A percentile compares a stretch with the other conserved stretches of the same genome.
Conservation (phyloP, 164 flowering plant species). For the Taxillus chinensis region DNA sequence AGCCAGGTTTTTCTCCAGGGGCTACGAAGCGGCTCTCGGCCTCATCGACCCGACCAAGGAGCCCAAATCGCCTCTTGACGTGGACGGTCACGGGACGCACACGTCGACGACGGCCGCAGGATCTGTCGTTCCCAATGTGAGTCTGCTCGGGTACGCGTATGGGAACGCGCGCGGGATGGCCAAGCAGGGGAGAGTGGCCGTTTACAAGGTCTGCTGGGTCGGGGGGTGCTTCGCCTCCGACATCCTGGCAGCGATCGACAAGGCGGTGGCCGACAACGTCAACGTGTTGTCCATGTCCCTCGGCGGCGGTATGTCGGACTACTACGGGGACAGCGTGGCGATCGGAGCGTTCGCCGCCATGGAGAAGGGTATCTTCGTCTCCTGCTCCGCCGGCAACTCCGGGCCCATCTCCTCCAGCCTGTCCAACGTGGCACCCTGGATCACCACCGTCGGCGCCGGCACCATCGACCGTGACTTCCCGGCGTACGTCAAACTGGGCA, state of each 20-base stretch:
- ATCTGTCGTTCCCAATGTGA: conserved; percentile 34
- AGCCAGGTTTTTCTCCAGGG: conserved; percentile 42
- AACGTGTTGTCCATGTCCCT: conserved; percentile 48
- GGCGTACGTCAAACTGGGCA: conserved; percentile 41
- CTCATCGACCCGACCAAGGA: conserved; percentile 38
- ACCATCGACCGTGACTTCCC: conserved; percentile 64
- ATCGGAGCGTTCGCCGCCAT: conserved; percentile 55
- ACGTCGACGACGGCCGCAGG: conserved; percentile 56
- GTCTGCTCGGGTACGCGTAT: conserved; percentile 45
- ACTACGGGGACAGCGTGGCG: conserved; percentile 38
- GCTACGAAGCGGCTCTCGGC: conserved; percentile 47
- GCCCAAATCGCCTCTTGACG: conserved; percentile 49
- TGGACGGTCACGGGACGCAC: conserved; percentile 73
- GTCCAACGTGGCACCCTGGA: conserved; percentile 57
- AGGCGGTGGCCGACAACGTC: conserved; percentile 42
- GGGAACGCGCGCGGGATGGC: conserved; percentile 72
- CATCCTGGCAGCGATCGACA: conserved; percentile 44
- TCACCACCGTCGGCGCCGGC: conserved; percentile 62
- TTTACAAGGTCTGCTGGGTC: conserved; percentile 52
- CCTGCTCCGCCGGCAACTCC: conserved; percentile 58
- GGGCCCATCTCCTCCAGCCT: conserved; percentile 42
- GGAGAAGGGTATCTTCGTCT: conserved; percentile 51
- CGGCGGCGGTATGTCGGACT: conserved; percentile 46
- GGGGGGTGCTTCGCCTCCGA: conserved; percentile 61
- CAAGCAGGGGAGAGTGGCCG: conserved; percentile 38